Evolutionary conservation across 2,329 filamentous ascomycete species (phyloP).

Genomic region (Juglanconis juglandina): DNA sequence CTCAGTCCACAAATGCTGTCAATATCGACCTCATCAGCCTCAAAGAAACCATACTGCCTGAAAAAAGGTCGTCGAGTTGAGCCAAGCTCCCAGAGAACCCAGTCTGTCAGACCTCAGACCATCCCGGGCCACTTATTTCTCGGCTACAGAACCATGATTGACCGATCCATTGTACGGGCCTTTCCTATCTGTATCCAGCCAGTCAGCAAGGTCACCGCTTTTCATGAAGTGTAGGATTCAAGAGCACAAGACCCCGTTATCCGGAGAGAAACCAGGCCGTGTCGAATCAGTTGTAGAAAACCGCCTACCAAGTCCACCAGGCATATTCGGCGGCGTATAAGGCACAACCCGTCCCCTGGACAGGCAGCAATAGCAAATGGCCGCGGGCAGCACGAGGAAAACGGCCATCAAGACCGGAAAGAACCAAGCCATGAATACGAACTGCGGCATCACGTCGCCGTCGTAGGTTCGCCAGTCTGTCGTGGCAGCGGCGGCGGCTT

Average conservation of each 20-base stretch:
- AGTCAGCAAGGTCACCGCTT: background rate
- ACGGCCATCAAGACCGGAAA: slow-evolving; percentile 9
- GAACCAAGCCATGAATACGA: slow-evolving; percentile 7
- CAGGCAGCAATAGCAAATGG: slow-evolving; percentile 9
- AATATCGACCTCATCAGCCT: too few relatives aligned
- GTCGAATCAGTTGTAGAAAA: too few relatives aligned
- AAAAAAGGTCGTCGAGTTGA: background rate
- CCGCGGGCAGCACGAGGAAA: slow-evolving; percentile 13
- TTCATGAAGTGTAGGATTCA: background rate
- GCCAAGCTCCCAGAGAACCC: background rate
- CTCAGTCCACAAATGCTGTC: too few relatives aligned
- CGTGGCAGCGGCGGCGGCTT: slow-evolving; percentile 11
- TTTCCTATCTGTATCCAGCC: slow-evolving; percentile 1
- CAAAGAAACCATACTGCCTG: too few relatives aligned
- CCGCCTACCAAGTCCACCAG: background rate
- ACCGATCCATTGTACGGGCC: background rate
- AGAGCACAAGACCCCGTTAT: background rate
- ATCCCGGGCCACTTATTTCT: background rate
- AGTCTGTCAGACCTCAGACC: too few relatives aligned
- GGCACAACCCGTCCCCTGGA: slow-evolving; percentile 7
- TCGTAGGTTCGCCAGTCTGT: slow-evolving; percentile 15
- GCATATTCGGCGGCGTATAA: slow-evolving; percentile 10
- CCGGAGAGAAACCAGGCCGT: too few relatives aligned
- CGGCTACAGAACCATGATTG: background rate
- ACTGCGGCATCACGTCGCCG: slow-evolving; percentile 3